Evolutionary conservation across 78 protist species (phyloP), one percentile per base, ranked within the genome.

Genomic region (Dictyostelium firmibasis): DNA sequence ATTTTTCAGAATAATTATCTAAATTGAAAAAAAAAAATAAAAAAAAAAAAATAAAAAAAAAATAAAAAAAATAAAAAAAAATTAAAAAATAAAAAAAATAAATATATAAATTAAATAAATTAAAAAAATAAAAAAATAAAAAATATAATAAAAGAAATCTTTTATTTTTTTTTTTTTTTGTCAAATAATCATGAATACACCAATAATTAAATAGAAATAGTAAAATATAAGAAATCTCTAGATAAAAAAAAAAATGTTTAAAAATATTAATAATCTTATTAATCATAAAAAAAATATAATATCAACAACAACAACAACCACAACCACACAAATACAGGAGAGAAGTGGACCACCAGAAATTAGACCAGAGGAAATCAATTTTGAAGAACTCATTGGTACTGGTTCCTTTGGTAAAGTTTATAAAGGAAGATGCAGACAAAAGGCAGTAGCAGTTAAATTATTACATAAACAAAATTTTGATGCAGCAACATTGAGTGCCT

Each of bases 331-430:
- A 89, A n/a, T 23, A 85, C 29, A 72, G 79, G 94, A 89, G 41
- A 79, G 87, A 81, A 64, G 84, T 36, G 97, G 97, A 79, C 95
- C 97, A 76, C 97, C 97, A 18, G 97, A 96, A 79, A 96, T 96
- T 64, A 83, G 92, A 78, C 96, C 95, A 84, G 95, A 92, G 18
- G 97, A 96, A 79, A 91, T 96, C 47, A 44, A 81, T 27, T 85
- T 91, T 67, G 97, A 91, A 64, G 93, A 92, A 14, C 57, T 85
- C 33, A 92, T 96, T 27, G 95, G 96, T 67, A 94, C 93, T 36
- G 97, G 97, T 85, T 67, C 84, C 36, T 94, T 94, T 82, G 97
- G 97, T 57, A 91, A 84, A 69, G 97, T 94, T 36, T 94, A 87
- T 25, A 86, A 84, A 72, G 97, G 97, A 10, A 36, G 92, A 33